Base-by-base conservation (phyloP, 2,329 filamentous ascomycete species). In the Fusarium camptoceras region DNA sequence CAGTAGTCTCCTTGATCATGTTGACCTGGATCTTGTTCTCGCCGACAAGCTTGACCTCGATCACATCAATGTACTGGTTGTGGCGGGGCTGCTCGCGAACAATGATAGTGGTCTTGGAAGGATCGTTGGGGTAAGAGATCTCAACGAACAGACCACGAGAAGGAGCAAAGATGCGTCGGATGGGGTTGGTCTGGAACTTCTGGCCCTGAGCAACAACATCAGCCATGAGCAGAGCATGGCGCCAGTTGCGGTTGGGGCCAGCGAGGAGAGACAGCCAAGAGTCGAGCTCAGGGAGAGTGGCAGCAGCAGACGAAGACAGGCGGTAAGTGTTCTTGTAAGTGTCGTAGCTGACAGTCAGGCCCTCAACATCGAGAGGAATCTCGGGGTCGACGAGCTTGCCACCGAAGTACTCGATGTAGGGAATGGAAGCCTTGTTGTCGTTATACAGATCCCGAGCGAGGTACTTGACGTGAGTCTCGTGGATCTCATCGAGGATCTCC, bases 151-250 rank as follows among this genome's bases (percentile, higher is more conserved):
- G 89, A 48, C 96, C 96, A 34, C 91, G 90, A 16, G 90, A 88
- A 16, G 96, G 96, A 14, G 93, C 91, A 72, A 98, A 95, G 64
- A 99, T 94, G 59, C 95, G 91, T 78, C 91, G 92, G 83, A 98
- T 92, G 0, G 96, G 97, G 82, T 99, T 99, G 61, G 94, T 97
- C 84, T 98, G 94, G 84, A 97, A 98, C 78, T 97, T 94, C 80
- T 97, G 92, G 18, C 94, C 96, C 81, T 99, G 96, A 7, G 98
- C 93, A 71, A 98, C 91, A 28, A 98, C 92, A 73, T 99, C 95
- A 0, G 94, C 92, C 64, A 94, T 93, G 81, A 99, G 95, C 64
- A 99, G 89, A 28, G 96, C 96, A 78, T 98, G 94, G 63, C 95
- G 90, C 96, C 96, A 99, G 51, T 93, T 98, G 77, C 94, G 93